Evolutionary conservation across 148 eudicot species (phyloP), one percentile per base, ranked within the genome.

Genomic region (Silene uniflora): DNA sequence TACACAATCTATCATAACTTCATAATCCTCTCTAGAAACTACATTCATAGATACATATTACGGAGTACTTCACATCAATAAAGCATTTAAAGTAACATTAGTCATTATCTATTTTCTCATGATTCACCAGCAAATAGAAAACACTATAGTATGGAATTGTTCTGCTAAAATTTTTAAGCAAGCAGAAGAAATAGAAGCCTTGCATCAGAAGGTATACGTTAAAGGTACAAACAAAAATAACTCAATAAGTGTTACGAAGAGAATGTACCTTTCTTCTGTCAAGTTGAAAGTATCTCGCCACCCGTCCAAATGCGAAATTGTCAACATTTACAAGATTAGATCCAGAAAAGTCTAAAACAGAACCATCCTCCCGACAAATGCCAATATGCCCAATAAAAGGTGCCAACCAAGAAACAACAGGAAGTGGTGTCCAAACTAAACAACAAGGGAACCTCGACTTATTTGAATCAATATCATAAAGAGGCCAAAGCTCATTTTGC

Each of bases 321-420:
- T 92, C 90, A 35, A 91, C 88, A 80, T 85, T 92, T 25, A 95
- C 83, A 68, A 92, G 84, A 81, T 91, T 86, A 62, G 98, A 90
- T 70, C 97, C 97, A 8, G 92, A 90, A 79, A 94, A 94, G 85
- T 90, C 98, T 12, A 94, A n/a, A 76, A 90, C 77, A 47, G 91
- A 69, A 47, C 96, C 97, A 79, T 92, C 98, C 80, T 95, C 98
- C 67, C 81, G 83, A 83, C 98, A 92, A 81, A 95, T 85, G 66
- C 98, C 98, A 54, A 95, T 89, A 88, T 90, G 98, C 58, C 98
- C 98, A 69, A 95, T 89, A 83, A 91, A 95, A 77, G 97, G 97
- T 75, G 98, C 98, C 86, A 95, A 82, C 97, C 98, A 95, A 49
- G 98, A 95, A 59, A 92, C 96, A 16, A 95, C 90, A 5, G 96